Conservation (phyloP, 805 yeast species). For the Metschnikowia chrysomelidarum region DNA sequence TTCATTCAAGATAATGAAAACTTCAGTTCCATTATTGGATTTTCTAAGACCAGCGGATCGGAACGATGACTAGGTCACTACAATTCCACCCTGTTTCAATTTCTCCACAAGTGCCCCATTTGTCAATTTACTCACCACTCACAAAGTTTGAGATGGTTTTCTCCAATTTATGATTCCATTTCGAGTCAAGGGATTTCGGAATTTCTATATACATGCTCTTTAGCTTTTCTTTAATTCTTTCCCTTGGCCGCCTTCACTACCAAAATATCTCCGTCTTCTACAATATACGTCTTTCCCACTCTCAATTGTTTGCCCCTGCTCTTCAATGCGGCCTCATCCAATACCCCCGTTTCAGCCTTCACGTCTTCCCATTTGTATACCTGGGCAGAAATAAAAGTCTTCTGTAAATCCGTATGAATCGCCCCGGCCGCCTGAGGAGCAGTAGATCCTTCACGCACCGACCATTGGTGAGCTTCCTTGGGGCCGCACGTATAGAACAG, state of each 20-base stretch:
- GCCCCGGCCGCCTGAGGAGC: conserved; percentile 99
- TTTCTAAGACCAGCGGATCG: conserved; percentile 4
- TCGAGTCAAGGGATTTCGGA: no score
- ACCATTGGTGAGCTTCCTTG: conserved; percentile 98
- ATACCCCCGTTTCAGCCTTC: conserved; percentile 32
- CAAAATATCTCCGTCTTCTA: conserved; percentile 83
- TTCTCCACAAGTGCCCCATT: neutral
- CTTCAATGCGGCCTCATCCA: conserved; percentile 51
- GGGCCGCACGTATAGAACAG: conserved; percentile 97
- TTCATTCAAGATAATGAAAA: no score
- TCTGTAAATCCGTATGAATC: conserved; percentile 92
- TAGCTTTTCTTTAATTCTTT: neutral
- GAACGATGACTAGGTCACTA: neutral
- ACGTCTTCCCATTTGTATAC: conserved; percentile 84
- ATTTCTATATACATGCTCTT: conserved; percentile 2
- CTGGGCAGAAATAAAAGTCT: conserved; percentile 92
- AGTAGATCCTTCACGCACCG: conserved; percentile 83
- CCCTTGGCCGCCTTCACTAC: conserved; percentile 47
- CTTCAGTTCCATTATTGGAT: no score
- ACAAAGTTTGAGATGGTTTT: no score
- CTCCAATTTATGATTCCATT: no score
- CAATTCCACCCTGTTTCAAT: neutral
- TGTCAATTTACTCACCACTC: no score
- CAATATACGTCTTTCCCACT: conserved; percentile 74
- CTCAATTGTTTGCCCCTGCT: conserved; percentile 57